Evolutionary conservation across 495 filamentous ascomycete genomes (phyloP).

Genomic region (Penicillium longicatenatum): DNA sequence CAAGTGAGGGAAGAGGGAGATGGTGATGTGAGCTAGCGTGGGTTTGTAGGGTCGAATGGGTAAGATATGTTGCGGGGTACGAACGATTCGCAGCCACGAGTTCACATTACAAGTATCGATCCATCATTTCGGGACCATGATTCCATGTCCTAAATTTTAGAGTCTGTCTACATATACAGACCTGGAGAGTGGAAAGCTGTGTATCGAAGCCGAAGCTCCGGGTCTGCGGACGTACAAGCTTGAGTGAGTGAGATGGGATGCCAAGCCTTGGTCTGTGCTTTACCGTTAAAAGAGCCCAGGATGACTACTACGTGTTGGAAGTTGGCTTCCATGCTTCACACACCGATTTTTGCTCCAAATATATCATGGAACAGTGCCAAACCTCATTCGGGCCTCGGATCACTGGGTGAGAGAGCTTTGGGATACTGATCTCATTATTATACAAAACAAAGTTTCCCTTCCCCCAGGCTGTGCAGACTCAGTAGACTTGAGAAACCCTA

Average conservation of each 20-base stretch:
- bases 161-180: background rate
- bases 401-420: too few species aligned
- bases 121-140: background rate
- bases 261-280: conserved; percentile 47
- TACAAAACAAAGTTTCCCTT: too few species aligned
- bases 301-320: too few species aligned
- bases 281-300: background rate
- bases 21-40: background rate
- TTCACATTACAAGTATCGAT: background rate
- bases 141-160: background rate
- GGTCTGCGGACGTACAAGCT: background rate
- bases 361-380: too few species aligned
- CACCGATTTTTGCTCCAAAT: too few species aligned
- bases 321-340: background rate
- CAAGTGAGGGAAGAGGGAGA: background rate
- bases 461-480: too few species aligned
- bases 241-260: conserved; percentile 34
- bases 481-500: too few species aligned
- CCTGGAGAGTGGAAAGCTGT: background rate
- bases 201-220: background rate
- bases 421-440: too few species aligned
- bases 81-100: background rate
- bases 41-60: background rate
- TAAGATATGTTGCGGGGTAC: background rate
- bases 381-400: too few species aligned